Conservation (phyloP, 2,329 filamentous ascomycete genomes). For the Phyllosticta capitalensis region DNA sequence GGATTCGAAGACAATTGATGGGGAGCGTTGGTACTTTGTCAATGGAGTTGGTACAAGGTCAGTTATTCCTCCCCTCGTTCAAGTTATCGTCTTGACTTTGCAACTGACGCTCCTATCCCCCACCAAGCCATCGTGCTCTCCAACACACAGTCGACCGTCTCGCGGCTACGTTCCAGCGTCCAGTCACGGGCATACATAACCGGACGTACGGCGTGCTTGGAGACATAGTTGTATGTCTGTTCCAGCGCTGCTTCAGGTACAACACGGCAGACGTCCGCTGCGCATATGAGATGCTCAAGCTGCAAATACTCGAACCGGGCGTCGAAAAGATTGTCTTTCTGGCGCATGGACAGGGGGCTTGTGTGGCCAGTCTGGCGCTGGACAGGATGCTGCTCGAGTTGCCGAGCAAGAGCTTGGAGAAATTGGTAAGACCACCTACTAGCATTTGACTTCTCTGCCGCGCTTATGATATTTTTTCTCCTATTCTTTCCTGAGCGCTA, state of each 20-base stretch:
- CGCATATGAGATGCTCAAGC: constrained; percentile 6
- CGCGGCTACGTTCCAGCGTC: constrained; percentile 7
- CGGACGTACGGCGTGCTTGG: constrained; percentile 9
- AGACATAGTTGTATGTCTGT: constrained; percentile 11
- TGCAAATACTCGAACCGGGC: constrained; percentile 3
- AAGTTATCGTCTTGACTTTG: not conserved
- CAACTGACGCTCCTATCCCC: not conserved
- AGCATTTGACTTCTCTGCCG: not conserved
- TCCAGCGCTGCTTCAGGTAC: constrained; percentile 9
- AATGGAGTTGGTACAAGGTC: constrained; percentile 38
- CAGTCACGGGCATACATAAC: constrained; percentile 12
- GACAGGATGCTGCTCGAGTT: not conserved
- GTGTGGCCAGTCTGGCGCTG: not conserved
- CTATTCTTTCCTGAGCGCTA: not conserved
- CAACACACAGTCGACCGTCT: not conserved
- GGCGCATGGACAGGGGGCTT: not conserved
- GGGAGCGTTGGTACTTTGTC: not conserved
- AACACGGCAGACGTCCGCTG: constrained; percentile 6
- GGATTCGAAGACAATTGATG: not conserved
- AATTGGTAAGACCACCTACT: not conserved
- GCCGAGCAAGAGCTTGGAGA: not conserved
- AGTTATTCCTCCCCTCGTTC: not conserved
- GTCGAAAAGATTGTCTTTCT: constrained; percentile 9
- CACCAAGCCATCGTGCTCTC: not conserved
- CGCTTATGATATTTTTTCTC: not conserved